phyloP scores from a whole-genome alignment of 345 rosid species.

The Triadica sebifera region DNA sequence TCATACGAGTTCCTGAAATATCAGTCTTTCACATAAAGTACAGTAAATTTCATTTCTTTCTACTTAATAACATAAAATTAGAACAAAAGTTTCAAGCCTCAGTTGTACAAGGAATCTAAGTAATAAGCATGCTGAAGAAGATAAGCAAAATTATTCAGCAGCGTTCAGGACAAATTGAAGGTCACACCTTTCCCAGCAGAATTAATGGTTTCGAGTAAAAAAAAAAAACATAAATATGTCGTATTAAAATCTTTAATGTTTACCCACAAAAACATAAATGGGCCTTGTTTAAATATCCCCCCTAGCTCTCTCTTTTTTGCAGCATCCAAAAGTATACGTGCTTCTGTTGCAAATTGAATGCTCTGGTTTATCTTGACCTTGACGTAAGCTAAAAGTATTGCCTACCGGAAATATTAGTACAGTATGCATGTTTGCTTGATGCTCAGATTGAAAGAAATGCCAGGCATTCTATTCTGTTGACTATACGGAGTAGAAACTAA shows the following conservation, averaged over 20 bases:
- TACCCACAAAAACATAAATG: constrained; percentile 4
- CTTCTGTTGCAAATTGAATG: background rate
- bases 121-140: background rate
- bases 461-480: background rate
- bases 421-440: constrained; percentile 5
- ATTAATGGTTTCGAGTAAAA: too few species aligned
- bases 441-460: constrained; percentile 2
- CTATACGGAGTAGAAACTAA: background rate
- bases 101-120: background rate
- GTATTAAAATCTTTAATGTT: background rate
- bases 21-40: background rate
- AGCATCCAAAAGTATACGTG: background rate
- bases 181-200: background rate
- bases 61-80: background rate
- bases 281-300: background rate
- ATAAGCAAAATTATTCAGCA: background rate
- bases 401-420: too few species aligned
- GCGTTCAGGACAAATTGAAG: background rate
- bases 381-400: too few species aligned
- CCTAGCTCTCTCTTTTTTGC: background rate
- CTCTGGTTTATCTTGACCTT: background rate
- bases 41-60: constrained; percentile 1
- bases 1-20: background rate
- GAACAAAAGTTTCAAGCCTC: background rate
- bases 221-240: background rate